Conservation (phyloP, 2,329 filamentous ascomycete species). For the Pseudofabraea citricarpa region DNA sequence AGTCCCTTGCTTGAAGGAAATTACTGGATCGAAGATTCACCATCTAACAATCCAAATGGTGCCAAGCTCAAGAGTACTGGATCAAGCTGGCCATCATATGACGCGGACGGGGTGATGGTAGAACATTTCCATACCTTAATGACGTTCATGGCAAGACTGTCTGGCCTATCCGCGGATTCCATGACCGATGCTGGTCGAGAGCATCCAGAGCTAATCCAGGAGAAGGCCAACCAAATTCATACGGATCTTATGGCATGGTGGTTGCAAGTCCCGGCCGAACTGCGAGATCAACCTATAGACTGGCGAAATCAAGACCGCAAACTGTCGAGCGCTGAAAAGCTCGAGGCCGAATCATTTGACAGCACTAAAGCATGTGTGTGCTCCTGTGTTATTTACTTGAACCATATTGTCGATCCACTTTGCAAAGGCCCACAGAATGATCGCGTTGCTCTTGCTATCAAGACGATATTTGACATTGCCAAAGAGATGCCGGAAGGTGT, state of each 20-base stretch:
- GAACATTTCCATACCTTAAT: conserved; percentile 24
- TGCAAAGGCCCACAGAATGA: conserved; percentile 12
- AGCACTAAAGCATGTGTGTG: conserved; percentile 23
- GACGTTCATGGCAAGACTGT: conserved; percentile 23
- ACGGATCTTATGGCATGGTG: conserved; percentile 22
- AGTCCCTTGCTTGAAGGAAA: conserved; percentile 23
- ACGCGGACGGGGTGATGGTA: conserved; percentile 18
- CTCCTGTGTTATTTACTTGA: conserved; percentile 23
- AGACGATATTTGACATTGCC: conserved; percentile 22
- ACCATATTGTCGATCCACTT: conserved; percentile 24
- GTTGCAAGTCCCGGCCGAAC: conserved; percentile 14
- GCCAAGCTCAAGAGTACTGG: not conserved
- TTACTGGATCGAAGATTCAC: conserved; percentile 23
- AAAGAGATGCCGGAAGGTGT: conserved; percentile 24
- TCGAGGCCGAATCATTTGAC: conserved; percentile 24
- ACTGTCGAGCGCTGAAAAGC: conserved; percentile 21
- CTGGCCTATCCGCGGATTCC: conserved; percentile 21
- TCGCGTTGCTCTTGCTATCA: conserved; percentile 20
- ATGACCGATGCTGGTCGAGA: conserved; percentile 14
- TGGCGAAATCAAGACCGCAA: conserved; percentile 22
- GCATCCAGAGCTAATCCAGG: conserved; percentile 12
- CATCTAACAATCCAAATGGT: not conserved
- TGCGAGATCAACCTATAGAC: conserved; percentile 23
- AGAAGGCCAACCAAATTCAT: conserved; percentile 13
- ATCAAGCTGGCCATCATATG: conserved; percentile 24